Evolutionary conservation across 805 yeast genomes (phyloP).

Genomic region (Cyberlindnera meyerae): DNA sequence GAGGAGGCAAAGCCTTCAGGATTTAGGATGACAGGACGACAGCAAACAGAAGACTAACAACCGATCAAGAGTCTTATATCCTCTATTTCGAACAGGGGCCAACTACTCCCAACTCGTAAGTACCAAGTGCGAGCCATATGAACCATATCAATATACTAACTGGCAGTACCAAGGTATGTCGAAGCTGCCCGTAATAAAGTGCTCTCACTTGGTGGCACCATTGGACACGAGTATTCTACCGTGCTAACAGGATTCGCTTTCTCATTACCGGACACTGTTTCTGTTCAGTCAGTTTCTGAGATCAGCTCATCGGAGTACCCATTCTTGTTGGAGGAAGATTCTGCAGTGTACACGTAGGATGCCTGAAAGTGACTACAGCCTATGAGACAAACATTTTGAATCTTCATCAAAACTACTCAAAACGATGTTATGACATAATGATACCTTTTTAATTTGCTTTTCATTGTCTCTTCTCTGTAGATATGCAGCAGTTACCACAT

Average conservation of each 20-base stretch:
- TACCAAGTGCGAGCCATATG: no score
- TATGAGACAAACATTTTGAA: no score
- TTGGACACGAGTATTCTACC: slow-evolving; percentile 42
- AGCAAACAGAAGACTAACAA: no score
- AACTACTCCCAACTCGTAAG: slow-evolving; percentile 24
- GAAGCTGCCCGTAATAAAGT: slow-evolving; percentile 31
- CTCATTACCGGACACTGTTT: slow-evolving; percentile 30
- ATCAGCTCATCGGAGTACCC: slow-evolving; percentile 29
- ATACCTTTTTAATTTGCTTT: no score
- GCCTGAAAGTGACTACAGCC: not conserved
- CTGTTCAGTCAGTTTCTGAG: slow-evolving; percentile 21
- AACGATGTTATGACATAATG: no score
- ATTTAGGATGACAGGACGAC: no score
- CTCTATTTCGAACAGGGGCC: slow-evolving; percentile 26
- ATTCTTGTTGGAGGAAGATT: slow-evolving; percentile 42
- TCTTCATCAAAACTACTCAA: no score
- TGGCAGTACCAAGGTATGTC: no score
- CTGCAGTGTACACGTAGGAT: slow-evolving; percentile 30
- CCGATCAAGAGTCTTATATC: slow-evolving; percentile 23
- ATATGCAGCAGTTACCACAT: no score
- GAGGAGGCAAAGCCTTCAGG: no score
- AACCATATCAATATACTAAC: slow-evolving; percentile 1
- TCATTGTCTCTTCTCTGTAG: no score
- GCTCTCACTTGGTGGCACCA: slow-evolving; percentile 36
- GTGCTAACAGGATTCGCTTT: slow-evolving; percentile 46